Base-by-base conservation (phyloP, 345 rosid genomes). In the Dipteronia dyeriana region DNA sequence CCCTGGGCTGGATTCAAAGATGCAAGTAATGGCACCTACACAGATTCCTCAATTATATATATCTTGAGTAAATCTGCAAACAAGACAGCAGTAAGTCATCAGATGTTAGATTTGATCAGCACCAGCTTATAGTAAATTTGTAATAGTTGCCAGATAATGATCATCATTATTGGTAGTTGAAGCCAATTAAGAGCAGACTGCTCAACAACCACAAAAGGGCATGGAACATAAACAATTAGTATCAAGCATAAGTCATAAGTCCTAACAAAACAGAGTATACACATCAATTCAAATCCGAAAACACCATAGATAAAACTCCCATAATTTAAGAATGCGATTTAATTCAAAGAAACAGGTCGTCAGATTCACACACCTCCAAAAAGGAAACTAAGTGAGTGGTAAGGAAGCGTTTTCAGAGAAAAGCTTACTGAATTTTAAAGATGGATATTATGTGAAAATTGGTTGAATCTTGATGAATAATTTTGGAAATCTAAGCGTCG, bases 31-130 rank as follows among this genome's bases (percentile, higher is more conserved):
- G 67, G 61, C 65, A 70, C 76, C 72, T 20, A 82, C 69, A 49
- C 16, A 62, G 72, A 75, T 73, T 70, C 23, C 39, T 59, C 73
- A 56, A 45, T 51, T 65, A 23, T 14, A n/a, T 41, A 26, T 47
- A 56, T n/a, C 73, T 66, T 26, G 57, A 79, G 10, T 26, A 34
- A 17, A 7, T 70, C 75, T 82, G 80, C 76, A 34, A 75, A 53
- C 7, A 51, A 75, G 34, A 61, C n/a, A 68, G 34, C 71, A 70
- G 20, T 14, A 14, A 8, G 45, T 1, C 45, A 9, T 75, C 49
- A 38, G 3, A 25, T 16, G 39, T 16, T 53, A 59, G n/a, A 72
- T 7, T 39, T 57, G 31, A 53, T 51, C 41, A n/a, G 29, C 63
- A 19, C 4, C n/a, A 64, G 9, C 9, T 31, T 6, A 34, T 31